Evolutionary conservation across 148 eudicot genomes (phyloP).

Genomic region (Rheum nobile): DNA sequence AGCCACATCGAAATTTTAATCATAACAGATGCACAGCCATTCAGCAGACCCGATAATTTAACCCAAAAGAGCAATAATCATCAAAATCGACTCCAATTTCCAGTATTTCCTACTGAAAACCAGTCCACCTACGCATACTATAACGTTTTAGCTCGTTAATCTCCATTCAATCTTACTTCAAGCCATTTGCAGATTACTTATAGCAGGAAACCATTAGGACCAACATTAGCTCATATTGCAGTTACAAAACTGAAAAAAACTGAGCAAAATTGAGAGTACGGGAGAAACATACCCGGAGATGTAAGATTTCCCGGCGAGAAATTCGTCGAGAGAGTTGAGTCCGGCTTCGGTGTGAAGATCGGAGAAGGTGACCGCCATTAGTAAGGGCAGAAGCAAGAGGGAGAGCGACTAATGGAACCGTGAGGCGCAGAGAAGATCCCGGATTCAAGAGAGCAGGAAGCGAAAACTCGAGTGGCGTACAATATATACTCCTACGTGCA

Average conservation of each 20-base stretch:
- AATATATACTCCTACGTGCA: not conserved
- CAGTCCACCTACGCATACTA: not conserved
- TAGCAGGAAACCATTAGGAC: not conserved
- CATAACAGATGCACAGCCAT: not conserved
- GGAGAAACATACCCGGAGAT: conserved; percentile 47
- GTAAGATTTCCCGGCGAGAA: conserved; percentile 55
- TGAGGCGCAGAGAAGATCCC: not conserved
- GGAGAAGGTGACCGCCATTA: conserved; percentile 57
- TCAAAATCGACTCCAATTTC: not conserved
- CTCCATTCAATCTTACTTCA: not conserved
- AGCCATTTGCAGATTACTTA: not conserved
- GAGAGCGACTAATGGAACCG: not conserved
- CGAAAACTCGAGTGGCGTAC: not conserved
- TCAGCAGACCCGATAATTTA: not conserved
- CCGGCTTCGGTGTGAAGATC: conserved; percentile 82
- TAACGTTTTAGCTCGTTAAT: not conserved
- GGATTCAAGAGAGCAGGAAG: not conserved
- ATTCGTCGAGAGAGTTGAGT: conserved; percentile 52
- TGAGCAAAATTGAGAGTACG: not conserved
- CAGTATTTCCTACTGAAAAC: not conserved
- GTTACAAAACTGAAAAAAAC: not conserved
- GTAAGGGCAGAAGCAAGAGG: not conserved
- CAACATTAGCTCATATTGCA: not conserved
- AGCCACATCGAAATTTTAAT: not conserved
- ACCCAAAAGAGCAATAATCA: not conserved